Percentiles rank a stretch among this genome's conserved stretches.
phyloP scores from a whole-genome alignment of 2,329 filamentous ascomycete genomes.

The Thielaviopsis punctulata region DNA sequence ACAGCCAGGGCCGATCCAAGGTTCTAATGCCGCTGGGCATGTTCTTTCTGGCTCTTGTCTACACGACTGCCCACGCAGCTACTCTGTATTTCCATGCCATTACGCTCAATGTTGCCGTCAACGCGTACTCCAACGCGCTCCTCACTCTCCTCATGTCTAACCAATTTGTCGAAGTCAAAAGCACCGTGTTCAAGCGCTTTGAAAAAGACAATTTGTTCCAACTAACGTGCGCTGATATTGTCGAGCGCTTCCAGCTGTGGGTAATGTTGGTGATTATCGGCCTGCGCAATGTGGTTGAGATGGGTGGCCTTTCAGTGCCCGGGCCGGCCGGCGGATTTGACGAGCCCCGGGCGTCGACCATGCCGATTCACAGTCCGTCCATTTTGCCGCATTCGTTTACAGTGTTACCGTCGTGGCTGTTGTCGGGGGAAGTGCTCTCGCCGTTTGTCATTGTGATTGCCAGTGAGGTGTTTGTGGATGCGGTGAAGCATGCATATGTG shows the following conservation, averaged over 20 bases:
- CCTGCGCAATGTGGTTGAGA: conserved; percentile 88
- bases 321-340: conserved; percentile 27
- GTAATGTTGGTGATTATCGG: conserved; percentile 94
- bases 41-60: conserved; percentile 70
- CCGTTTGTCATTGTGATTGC: conserved; percentile 89
- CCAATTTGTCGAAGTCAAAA: conserved; percentile 98
- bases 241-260: conserved; percentile 95
- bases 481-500: conserved; percentile 94
- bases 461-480: conserved; percentile 92
- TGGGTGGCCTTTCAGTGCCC: conserved; percentile 60
- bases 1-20: conserved; percentile 78
- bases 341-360: conserved; percentile 18
- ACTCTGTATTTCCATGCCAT: conserved; percentile 95
- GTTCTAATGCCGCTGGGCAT: conserved; percentile 76
- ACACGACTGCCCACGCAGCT: conserved; percentile 76
- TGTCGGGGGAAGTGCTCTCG: conserved; percentile 70
- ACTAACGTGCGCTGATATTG: conserved; percentile 86
- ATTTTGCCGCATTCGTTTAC: conserved; percentile 86
- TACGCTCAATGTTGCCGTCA: conserved; percentile 92
- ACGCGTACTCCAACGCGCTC: conserved; percentile 93
- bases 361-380: conserved; percentile 48
- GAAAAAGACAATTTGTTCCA: conserved; percentile 98
- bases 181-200: conserved; percentile 95
- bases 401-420: conserved; percentile 61
- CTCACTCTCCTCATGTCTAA: conserved; percentile 87